phyloP scores from a whole-genome alignment of 495 filamentous ascomycete genomes.

The Acidiella bohemica region DNA sequence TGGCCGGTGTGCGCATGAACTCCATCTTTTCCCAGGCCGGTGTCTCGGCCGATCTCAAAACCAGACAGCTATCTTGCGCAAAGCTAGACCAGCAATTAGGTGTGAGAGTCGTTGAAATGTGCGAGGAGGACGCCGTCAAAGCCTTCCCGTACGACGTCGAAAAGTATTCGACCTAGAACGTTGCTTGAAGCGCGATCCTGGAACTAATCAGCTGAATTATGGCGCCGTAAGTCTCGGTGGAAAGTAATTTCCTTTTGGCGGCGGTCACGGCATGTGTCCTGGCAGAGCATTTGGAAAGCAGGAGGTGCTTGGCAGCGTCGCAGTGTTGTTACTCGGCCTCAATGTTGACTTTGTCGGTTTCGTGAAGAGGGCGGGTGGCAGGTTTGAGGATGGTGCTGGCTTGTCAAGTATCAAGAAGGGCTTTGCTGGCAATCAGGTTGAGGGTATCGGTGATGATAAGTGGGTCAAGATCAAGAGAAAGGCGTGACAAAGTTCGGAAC shows the following conservation, averaged over 20 bases:
- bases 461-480: constrained; percentile 1
- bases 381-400: not conserved
- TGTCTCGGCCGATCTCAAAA: not conserved
- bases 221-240: not conserved
- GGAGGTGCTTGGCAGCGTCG: constrained; percentile 5
- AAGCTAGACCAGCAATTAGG: constrained; percentile 5
- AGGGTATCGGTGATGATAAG: constrained; percentile 8
- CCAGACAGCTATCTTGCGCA: not conserved
- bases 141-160: constrained; percentile 5
- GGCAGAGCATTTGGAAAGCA: constrained; percentile 4
- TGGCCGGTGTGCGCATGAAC: not conserved
- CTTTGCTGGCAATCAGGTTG: constrained; percentile 9
- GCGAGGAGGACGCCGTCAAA: constrained; percentile 2
- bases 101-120: constrained; percentile 3
- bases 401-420: constrained; percentile 3
- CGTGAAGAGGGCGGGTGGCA: not conserved
- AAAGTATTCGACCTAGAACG: constrained; percentile 3
- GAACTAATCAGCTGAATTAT: not conserved
- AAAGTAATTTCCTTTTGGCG: constrained; percentile 5
- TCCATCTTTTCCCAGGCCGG: constrained; percentile 5
- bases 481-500: too few species aligned
- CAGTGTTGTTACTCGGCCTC: constrained; percentile 2
- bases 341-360: constrained; percentile 2
- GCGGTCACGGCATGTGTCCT: constrained; percentile 5
- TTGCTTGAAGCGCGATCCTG: constrained; percentile 1